These are phyloP conservation scores for Camellia oleifera DNA, from an alignment of 179 eudicot species.

Conservation along the genomic window DNA sequence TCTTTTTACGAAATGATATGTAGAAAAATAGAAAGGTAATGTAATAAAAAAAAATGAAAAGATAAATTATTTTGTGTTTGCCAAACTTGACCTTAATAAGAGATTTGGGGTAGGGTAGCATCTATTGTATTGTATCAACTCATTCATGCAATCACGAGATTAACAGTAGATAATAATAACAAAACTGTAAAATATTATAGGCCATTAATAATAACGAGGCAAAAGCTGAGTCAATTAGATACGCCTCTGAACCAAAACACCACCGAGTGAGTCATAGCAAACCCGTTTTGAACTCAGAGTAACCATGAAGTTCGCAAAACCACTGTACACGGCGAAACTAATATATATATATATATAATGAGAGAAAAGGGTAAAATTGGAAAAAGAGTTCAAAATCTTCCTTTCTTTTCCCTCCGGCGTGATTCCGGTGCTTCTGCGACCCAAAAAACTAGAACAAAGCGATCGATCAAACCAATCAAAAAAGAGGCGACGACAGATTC, in stretches of 20 bases:
- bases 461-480: constrained; percentile 12
- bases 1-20: too few relatives aligned
- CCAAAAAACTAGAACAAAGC: neutral
- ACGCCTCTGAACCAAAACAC: neutral
- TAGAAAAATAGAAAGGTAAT: too few relatives aligned
- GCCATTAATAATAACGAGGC: too few relatives aligned
- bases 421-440: too few relatives aligned
- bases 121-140: too few relatives aligned
- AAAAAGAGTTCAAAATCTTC: neutral
- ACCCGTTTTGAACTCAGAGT: neutral
- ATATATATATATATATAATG: neutral
- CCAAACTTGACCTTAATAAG: too few relatives aligned
- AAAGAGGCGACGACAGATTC: constrained; percentile 38
- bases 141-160: neutral
- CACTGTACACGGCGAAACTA: neutral
- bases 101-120: too few relatives aligned
- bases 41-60: too few relatives aligned
- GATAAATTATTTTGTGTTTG: too few relatives aligned
- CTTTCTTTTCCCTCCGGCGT: neutral
- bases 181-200: too few relatives aligned
- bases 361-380: neutral
- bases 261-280: neutral
- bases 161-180: too few relatives aligned
- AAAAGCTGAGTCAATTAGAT: neutral
- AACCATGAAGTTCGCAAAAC: neutral